Percentiles rank a stretch among this genome's conserved stretches.
These are phyloP conservation scores for Skeletonema menzelii DNA, from an alignment of 108 stramenopile species.

Conservation along the genomic window DNA sequence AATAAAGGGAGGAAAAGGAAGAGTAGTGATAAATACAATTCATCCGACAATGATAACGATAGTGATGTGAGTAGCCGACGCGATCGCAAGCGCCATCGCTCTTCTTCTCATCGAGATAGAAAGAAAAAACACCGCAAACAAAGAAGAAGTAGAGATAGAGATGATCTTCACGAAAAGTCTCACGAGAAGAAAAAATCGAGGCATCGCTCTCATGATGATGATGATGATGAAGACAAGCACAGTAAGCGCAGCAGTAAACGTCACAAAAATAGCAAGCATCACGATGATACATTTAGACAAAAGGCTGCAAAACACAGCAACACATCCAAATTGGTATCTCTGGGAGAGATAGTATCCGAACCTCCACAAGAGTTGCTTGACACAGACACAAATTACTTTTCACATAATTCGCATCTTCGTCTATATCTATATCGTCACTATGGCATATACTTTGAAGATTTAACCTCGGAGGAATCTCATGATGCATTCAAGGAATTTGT, in stretches of 20 bases:
- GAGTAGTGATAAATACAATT: constrained; percentile 2
- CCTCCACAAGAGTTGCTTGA: constrained; percentile 45
- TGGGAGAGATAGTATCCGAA: constrained; percentile 18
- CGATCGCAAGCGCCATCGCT: not conserved
- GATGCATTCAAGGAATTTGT: constrained; percentile 67
- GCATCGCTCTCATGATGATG: constrained; percentile 10
- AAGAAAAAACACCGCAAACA: not conserved
- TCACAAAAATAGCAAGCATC: constrained; percentile 7
- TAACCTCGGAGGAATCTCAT: constrained; percentile 57
- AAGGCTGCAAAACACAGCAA: constrained; percentile 36
- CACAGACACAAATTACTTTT: constrained; percentile 74
- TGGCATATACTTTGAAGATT: constrained; percentile 73
- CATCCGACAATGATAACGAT: not conserved
- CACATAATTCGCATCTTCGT: constrained; percentile 75
- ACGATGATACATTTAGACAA: constrained; percentile 16
- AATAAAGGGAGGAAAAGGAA: constrained; percentile 3
- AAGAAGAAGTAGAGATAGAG: constrained; percentile 4
- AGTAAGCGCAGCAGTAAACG: constrained; percentile 6
- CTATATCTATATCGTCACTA: constrained; percentile 74
- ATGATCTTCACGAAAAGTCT: constrained; percentile 6
- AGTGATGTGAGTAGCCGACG: constrained; percentile 3
- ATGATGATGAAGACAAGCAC: constrained; percentile 16
- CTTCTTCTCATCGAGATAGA: not conserved
- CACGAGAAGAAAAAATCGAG: constrained; percentile 18
- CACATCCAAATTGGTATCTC: constrained; percentile 30